These are phyloP conservation scores for Murraya koenigii DNA, from an alignment of 345 rosid genomes.

Conservation along the genomic window DNA sequence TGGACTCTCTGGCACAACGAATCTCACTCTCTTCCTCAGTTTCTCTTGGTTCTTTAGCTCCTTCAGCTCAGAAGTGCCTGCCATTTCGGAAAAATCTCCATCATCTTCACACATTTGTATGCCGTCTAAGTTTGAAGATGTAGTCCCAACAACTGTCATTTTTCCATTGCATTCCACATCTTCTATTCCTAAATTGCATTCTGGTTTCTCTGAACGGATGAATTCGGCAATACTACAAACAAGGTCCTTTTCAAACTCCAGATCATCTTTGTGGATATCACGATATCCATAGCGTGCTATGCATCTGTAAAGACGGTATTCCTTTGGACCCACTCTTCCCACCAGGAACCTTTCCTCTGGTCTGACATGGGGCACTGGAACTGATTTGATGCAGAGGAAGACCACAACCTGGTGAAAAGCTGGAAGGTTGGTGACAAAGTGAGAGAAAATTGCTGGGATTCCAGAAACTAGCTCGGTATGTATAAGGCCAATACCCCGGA, in stretches of 20 bases:
- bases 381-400: constrained; percentile 92
- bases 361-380: constrained; percentile 89
- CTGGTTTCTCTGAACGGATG: constrained; percentile 55
- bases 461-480: constrained; percentile 94
- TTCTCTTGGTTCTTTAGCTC: constrained; percentile 29
- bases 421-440: constrained; percentile 97
- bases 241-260: constrained; percentile 86
- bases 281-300: constrained; percentile 93
- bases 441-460: constrained; percentile 94
- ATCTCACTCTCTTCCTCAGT: constrained; percentile 67
- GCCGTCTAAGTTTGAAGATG: constrained; percentile 56
- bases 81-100: constrained; percentile 19
- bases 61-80: constrained; percentile 21
- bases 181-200: constrained; percentile 14
- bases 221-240: constrained; percentile 80
- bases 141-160: constrained; percentile 75
- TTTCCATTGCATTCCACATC: constrained; percentile 44
- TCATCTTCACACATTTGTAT: constrained; percentile 49
- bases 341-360: constrained; percentile 88
- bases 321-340: constrained; percentile 85
- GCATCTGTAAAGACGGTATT: constrained; percentile 79
- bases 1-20: constrained; percentile 65
- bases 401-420: constrained; percentile 95
- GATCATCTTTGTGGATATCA: constrained; percentile 79
- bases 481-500: constrained; percentile 86